Base-by-base conservation (phyloP, 2,329 filamentous ascomycete species). In the Pseudocercospora crystallina region DNA sequence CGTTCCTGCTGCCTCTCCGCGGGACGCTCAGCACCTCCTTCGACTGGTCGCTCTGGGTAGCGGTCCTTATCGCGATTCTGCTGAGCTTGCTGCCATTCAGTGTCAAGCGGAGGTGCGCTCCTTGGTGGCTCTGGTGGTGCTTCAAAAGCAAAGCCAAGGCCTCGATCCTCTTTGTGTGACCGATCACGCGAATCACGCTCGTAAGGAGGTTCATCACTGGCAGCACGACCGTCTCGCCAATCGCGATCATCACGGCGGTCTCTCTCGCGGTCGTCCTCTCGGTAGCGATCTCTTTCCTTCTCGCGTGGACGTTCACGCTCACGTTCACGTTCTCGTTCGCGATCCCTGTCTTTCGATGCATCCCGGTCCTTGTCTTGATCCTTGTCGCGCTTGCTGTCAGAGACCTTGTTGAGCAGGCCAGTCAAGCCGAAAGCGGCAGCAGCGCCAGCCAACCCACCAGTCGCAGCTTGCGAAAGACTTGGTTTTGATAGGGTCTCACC, bases 121-220 rank as follows among this genome's bases (percentile, higher is more conserved):
- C 52, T 58, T 12, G 57, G 52, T 32, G 59, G 58, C 20, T 65
- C 62, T 13, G 55, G 56, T 13, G 58, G 53, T 8, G 52, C 54
- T 49, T 68, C 65, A 35, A 67, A 68, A 2, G 65, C 65, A 37
- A 68, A 68, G 5, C 65, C 65, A 20, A 68, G 57, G 14, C 64
- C 62, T 14, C 61, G 58, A 38, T 67, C 65, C 5, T 66, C 64
- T 30, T 51, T 51, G 29, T 62, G 47, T 10, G 36, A 17, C n/a
- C 58, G 56, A 11, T 62, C 70, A 20, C 54, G 50, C 36, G 60
- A 56, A 31, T 61, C 51, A n/a, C 61, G 56, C n/a, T 63, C 58
- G 37, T 56, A 56, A 8, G 43, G 51, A 8, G 47, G 50, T 34
- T 64, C 63, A 15, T 65, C 62, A 45, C 58, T 62, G 35, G 55